Percentiles rank a stretch among this genome's conserved stretches.
Conservation (phyloP, 225 moss, liverwort and hornwort genomes). For the Polytrichum formosum region DNA sequence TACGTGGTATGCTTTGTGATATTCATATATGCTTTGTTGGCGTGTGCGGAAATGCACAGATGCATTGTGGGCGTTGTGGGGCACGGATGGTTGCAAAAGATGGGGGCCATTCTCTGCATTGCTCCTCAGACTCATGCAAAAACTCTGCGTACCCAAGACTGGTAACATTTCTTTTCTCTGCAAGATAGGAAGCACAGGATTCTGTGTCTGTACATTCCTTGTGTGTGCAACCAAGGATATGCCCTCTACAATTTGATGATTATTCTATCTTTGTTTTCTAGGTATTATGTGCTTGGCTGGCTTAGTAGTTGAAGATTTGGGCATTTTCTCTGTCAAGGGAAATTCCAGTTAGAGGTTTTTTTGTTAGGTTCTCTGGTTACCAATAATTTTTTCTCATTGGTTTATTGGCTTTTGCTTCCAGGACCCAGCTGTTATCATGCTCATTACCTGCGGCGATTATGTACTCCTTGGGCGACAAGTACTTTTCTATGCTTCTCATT, state of each 20-base stretch:
- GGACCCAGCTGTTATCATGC: slow-evolving; percentile 99
- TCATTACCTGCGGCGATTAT: slow-evolving; percentile 76
- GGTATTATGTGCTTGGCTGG: too few relatives aligned
- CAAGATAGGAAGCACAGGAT: background rate
- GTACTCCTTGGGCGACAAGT: slow-evolving; percentile 93
- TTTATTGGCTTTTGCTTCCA: slow-evolving; percentile 22
- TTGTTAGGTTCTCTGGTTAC: too few relatives aligned
- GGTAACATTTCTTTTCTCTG: slow-evolving; percentile 38
- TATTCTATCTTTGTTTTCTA: too few relatives aligned
- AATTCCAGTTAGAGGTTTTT: too few relatives aligned
- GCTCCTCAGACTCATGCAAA: slow-evolving; percentile 66
- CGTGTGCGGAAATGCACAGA: slow-evolving; percentile 38
- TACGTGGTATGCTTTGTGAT: too few relatives aligned
- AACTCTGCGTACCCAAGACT: slow-evolving; percentile 76
- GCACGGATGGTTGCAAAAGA: slow-evolving; percentile 58
- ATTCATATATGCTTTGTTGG: too few relatives aligned
- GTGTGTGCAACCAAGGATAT: too few relatives aligned
- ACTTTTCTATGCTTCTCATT: slow-evolving; percentile 10
- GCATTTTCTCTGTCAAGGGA: too few relatives aligned
- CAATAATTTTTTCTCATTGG: too few relatives aligned
- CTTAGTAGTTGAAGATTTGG: too few relatives aligned
- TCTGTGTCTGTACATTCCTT: too few relatives aligned
- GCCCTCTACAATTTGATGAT: too few relatives aligned
- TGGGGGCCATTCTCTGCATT: slow-evolving; percentile 76
- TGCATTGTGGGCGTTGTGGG: slow-evolving; percentile 77